A percentile compares a stretch with the other conserved stretches of the same genome.
phyloP scores from a whole-genome alignment of 148 eudicot genomes.

The Nepenthes gracilis region DNA sequence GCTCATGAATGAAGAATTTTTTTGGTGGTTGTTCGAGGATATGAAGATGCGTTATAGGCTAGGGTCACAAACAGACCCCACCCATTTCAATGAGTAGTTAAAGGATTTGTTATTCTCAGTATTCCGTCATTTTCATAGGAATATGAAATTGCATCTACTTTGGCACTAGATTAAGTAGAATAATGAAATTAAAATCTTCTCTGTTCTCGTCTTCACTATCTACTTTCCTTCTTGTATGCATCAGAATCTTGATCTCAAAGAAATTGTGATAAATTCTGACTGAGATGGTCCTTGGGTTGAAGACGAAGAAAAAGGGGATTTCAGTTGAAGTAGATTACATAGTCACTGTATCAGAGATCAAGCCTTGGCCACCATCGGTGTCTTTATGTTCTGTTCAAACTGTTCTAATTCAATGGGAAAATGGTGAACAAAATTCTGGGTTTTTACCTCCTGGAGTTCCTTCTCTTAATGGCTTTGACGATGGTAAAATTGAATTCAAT shows the following conservation, averaged over 20 bases:
- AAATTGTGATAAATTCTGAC: not conserved
- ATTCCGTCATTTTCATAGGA: too few species aligned
- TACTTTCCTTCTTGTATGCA: not conserved
- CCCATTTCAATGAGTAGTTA: too few species aligned
- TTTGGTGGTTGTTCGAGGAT: too few species aligned
- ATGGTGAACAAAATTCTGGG: conserved; percentile 61
- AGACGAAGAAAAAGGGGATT: conserved; percentile 53
- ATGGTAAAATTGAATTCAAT: conserved; percentile 46
- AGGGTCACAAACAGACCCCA: too few species aligned
- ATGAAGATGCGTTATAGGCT: too few species aligned
- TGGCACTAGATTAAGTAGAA: too few species aligned
- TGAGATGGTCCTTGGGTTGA: conserved; percentile 73
- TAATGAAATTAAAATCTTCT: too few species aligned
- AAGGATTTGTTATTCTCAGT: too few species aligned
- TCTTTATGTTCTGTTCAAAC: conserved; percentile 60
- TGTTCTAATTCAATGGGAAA: conserved; percentile 81
- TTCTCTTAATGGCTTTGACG: conserved; percentile 32
- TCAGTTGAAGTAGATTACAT: conserved; percentile 65
- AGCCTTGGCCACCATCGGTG: conserved; percentile 93
- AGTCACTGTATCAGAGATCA: conserved; percentile 60
- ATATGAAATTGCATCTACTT: too few species aligned
- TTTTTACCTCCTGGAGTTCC: conserved; percentile 48
- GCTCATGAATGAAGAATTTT: too few species aligned
- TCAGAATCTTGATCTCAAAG: not conserved
- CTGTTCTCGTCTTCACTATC: too few species aligned